These are phyloP conservation scores for Orbilia blumenaviensis DNA, from an alignment of 2,329 filamentous ascomycete genomes.

Conservation along the genomic window DNA sequence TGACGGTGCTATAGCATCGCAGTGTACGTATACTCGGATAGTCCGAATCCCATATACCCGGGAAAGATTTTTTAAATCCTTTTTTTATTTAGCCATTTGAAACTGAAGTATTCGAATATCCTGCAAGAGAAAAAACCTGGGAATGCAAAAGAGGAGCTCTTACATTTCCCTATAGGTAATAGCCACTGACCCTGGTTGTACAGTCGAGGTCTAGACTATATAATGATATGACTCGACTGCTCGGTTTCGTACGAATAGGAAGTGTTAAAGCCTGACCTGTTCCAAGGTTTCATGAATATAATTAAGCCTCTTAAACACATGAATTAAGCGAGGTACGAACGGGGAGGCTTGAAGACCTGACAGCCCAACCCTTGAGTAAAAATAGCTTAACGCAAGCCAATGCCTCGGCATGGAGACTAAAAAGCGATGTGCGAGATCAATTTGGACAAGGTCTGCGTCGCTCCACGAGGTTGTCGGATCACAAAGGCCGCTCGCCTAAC, in stretches of 20 bases:
- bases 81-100: neutral
- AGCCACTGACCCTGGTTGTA: neutral
- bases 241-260: neutral
- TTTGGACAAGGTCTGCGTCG: neutral
- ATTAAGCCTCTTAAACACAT: neutral
- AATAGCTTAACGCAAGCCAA: neutral
- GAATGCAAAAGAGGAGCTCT: neutral
- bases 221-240: neutral
- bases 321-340: neutral
- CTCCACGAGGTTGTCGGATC: conserved; percentile 25
- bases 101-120: neutral
- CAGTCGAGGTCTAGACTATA: no score
- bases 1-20: no score
- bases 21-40: no score
- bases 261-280: neutral
- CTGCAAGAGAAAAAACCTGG: neutral
- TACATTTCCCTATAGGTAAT: no score
- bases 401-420: neutral
- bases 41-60: neutral
- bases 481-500: conserved; percentile 32
- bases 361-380: neutral
- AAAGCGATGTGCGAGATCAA: conserved; percentile 1
- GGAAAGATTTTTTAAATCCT: neutral
- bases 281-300: neutral
- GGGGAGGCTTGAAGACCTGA: neutral